Base-by-base conservation (phyloP, 179 eudicot species). In the Silene coronaria region DNA sequence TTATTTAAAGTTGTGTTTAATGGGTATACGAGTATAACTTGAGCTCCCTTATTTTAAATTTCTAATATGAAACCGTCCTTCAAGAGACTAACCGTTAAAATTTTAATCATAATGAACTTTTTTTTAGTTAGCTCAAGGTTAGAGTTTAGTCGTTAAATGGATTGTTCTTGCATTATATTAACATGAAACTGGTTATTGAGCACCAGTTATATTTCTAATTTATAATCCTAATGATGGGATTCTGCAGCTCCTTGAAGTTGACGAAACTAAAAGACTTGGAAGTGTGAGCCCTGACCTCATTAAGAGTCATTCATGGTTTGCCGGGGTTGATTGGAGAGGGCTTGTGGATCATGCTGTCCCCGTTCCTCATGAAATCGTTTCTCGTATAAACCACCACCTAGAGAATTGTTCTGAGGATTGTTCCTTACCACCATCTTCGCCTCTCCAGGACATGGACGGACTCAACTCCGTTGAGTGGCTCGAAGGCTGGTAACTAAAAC, bases 401-500 rank as follows among this genome's bases (percentile, higher is more conserved):
- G 93, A 85, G 79, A 80, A 61, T 67, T 84, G 61, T 64, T 24
- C 72, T 0, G 90, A 87, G 9, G 95, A 92, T 34, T 66, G 19
- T 32, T 78, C 84, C 53, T 55, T 80, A 34, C 67, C 84, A 23
- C 71, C 78, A 28, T 74, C 80, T 76, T 88, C 92, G 42, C 86
- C 93, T 24, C 64, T 57, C 46, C 81, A 51, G 61, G 82, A 78
- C 62, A 22, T 65, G 11, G 87, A 85, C 69, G 89, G 88, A 59
- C 91, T 87, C 70, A 82, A 86, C 83, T 73, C 89, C 23, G 83
- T 85, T 24, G 91, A 89, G 77, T 92, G 99, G 99, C 93, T 95
- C 23, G 88, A 95, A 81, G 96, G 92, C 77, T 95, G 99, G 99
- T 95, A 85, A 84, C 63, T 19, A n/a, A n/a, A 30, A 24, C 66